Evolutionary conservation across 139 green algal genomes (phyloP).

Genomic region (Eudorina sp.): DNA sequence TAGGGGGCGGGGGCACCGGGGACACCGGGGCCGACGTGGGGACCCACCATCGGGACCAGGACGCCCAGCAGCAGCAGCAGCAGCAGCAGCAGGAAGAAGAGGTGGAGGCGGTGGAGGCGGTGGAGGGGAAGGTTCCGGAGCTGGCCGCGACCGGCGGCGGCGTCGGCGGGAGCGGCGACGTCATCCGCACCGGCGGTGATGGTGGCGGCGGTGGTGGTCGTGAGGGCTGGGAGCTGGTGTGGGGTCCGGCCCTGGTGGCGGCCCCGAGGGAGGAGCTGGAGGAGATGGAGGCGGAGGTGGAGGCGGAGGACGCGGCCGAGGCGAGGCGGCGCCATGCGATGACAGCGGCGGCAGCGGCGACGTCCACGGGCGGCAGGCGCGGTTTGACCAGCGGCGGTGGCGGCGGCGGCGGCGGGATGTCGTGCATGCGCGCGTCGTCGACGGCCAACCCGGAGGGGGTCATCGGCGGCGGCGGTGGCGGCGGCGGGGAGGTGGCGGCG

Average conservation of each 20-base stretch:
- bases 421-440: neutral
- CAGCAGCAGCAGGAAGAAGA: neutral
- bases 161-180: neutral
- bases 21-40: too few relatives aligned
- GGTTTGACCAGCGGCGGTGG: too few relatives aligned
- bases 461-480: too few relatives aligned
- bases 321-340: neutral
- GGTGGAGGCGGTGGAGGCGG: neutral
- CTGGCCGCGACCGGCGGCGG: neutral
- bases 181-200: too few relatives aligned
- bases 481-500: neutral
- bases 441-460: too few relatives aligned
- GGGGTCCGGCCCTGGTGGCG: constrained; percentile 25
- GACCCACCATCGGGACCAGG: too few relatives aligned
- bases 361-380: too few relatives aligned
- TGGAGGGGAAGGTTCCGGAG: neutral
- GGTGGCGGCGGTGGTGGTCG: neutral
- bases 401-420: neutral
- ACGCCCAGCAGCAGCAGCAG: neutral
- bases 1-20: too few relatives aligned
- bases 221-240: constrained; percentile 30
- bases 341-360: neutral
- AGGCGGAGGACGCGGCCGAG: neutral
- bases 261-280: constrained; percentile 38
- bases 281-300: constrained; percentile 8